Evolutionary conservation across 192 early-diverging fungal genomes (phyloP).

Genomic region (Coemansia interrupta): DNA sequence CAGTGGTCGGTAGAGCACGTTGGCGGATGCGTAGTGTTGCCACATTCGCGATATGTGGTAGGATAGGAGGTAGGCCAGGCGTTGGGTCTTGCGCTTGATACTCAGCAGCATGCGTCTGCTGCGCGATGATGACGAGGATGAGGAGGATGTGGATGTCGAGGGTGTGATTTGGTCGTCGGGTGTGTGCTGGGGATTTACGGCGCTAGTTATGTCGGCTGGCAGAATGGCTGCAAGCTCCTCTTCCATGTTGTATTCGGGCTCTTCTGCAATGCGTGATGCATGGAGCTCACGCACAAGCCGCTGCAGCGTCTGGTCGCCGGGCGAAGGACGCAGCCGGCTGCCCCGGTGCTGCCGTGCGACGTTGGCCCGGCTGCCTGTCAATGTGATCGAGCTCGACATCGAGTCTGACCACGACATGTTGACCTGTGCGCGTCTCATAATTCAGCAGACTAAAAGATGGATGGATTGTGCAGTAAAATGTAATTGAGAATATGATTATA

Average conservation of each 20-base stretch:
- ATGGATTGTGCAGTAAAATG: background rate
- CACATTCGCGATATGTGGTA: conserved; percentile 20
- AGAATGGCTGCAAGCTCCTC: background rate
- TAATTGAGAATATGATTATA: too few species aligned
- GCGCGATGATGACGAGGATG: conserved; percentile 2
- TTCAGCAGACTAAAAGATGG: background rate
- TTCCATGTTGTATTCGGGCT: conserved; percentile 14
- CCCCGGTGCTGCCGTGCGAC: conserved; percentile 4
- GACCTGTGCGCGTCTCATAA: conserved; percentile 31
- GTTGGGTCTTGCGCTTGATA: conserved; percentile 13
- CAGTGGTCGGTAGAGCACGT: conserved; percentile 19
- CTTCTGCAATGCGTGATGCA: conserved; percentile 30
- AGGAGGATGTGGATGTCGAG: too few species aligned
- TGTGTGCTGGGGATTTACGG: too few species aligned
- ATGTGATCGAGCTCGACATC: conserved; percentile 47
- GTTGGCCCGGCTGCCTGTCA: conserved; percentile 17
- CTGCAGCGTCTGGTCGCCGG: conserved; percentile 13
- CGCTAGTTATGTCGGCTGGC: too few species aligned
- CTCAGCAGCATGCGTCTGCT: conserved; percentile 1
- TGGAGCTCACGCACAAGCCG: conserved; percentile 31
- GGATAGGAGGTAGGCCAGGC: conserved; percentile 16
- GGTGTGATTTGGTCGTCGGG: too few species aligned
- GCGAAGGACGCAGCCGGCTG: conserved; percentile 10
- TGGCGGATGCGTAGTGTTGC: conserved; percentile 15
- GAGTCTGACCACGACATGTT: conserved; percentile 48